A percentile compares a stretch with the other conserved stretches of the same genome.
These are phyloP conservation scores for Populus hybrid DNA, from an alignment of 441 rosid species.

Conservation along the genomic window DNA sequence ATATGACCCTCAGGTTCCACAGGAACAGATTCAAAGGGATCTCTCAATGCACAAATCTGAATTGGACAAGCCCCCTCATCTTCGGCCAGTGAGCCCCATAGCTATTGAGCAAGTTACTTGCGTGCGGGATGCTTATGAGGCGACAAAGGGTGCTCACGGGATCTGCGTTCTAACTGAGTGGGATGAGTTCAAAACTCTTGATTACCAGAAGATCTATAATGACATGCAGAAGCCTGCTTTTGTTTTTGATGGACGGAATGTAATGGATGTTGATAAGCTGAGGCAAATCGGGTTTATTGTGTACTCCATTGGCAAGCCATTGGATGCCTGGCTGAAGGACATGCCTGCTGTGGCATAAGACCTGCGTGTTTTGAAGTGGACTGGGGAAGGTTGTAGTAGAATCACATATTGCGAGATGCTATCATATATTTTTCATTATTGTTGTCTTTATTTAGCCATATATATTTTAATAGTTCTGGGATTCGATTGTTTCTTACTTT, in stretches of 20 bases:
- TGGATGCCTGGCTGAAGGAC: conserved; percentile 90
- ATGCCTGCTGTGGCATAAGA: conserved; percentile 75
- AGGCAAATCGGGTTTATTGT: conserved; percentile 82
- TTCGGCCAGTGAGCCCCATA: conserved; percentile 70
- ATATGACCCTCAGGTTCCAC: conserved; percentile 80
- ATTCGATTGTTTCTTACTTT: not conserved
- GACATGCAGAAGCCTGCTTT: conserved; percentile 88
- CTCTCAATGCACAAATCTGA: conserved; percentile 77
- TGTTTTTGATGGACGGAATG: conserved; percentile 72
- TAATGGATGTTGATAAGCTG: conserved; percentile 53
- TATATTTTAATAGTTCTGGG: not conserved
- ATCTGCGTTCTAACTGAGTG: conserved; percentile 81
- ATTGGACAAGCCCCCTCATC: conserved; percentile 85
- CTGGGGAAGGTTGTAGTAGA: not conserved
- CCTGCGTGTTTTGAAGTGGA: not conserved
- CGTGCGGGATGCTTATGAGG: conserved; percentile 67
- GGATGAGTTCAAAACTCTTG: conserved; percentile 80
- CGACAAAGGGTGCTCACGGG: conserved; percentile 72
- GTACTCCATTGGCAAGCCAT: conserved; percentile 84
- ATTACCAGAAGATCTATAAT: conserved; percentile 59
- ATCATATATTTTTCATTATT: not conserved
- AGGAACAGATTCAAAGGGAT: conserved; percentile 81
- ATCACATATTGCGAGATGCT: not conserved
- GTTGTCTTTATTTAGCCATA: not conserved
- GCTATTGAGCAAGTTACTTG: conserved; percentile 55